Conservation (phyloP, 495 filamentous ascomycete genomes). For the Usnea hakonensis region DNA sequence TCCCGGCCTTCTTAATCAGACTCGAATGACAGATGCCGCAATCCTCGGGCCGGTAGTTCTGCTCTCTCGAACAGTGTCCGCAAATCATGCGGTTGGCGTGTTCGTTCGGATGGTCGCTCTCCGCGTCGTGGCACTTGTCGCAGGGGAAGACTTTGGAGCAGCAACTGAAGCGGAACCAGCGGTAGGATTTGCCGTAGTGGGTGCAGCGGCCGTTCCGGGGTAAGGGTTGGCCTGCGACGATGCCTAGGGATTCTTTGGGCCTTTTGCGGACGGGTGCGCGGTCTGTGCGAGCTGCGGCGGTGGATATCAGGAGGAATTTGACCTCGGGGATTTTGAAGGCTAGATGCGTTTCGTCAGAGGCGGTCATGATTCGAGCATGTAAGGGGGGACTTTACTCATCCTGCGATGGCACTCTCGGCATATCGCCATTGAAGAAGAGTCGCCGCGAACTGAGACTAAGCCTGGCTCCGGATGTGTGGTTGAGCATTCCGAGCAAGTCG, state of each 20-base stretch:
- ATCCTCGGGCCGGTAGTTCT: slow-evolving; percentile 72
- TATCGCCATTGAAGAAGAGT: slow-evolving; percentile 64
- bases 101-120: slow-evolving; percentile 66
- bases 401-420: slow-evolving; percentile 77
- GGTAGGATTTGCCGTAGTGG: slow-evolving; percentile 73
- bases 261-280: slow-evolving; percentile 47
- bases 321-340: slow-evolving; percentile 70
- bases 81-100: slow-evolving; percentile 85
- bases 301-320: slow-evolving; percentile 67
- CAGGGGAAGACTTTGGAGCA: slow-evolving; percentile 67
- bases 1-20: slow-evolving; percentile 61
- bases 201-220: slow-evolving; percentile 65
- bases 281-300: slow-evolving; percentile 35
- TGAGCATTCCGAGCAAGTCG: slow-evolving; percentile 76
- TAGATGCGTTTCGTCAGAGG: slow-evolving; percentile 14
- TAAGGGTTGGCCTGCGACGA: slow-evolving; percentile 71
- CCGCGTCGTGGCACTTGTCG: slow-evolving; percentile 75
- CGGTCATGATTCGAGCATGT: neutral
- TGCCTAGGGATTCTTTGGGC: slow-evolving; percentile 62
- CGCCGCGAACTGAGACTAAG: slow-evolving; percentile 63
- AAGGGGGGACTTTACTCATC: slow-evolving; percentile 50
- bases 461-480: slow-evolving; percentile 55
- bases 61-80: slow-evolving; percentile 74
- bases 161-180: slow-evolving; percentile 75
- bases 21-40: slow-evolving; percentile 69